Percentiles rank a stretch among this genome's conserved stretches.
Conservation (phyloP, 2,329 filamentous ascomycete species). For the Dryadomyces quercivorus region DNA sequence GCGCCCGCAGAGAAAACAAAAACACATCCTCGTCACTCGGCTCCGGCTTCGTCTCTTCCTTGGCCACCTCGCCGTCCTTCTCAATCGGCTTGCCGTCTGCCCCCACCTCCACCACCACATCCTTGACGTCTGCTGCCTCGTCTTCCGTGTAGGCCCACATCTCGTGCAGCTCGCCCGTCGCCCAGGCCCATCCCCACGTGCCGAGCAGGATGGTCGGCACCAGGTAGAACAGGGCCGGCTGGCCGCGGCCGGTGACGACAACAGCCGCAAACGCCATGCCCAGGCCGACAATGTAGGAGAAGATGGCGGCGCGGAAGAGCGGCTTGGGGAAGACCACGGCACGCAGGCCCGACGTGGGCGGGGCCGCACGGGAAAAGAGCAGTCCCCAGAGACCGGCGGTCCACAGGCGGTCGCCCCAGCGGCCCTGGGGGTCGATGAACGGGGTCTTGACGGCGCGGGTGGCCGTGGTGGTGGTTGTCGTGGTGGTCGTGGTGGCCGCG, state of each 20-base stretch:
- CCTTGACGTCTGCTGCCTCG: slow-evolving; percentile 40
- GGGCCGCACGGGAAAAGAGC: slow-evolving; percentile 3
- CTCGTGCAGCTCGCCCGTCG: slow-evolving; percentile 55
- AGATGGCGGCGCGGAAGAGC: slow-evolving; percentile 69
- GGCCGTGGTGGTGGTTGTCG: slow-evolving; percentile 18
- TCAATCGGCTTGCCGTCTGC: slow-evolving; percentile 31
- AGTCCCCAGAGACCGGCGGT: slow-evolving; percentile 23
- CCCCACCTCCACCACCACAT: slow-evolving; percentile 44
- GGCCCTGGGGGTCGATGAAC: slow-evolving; percentile 50
- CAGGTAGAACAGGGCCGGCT: slow-evolving; percentile 84
- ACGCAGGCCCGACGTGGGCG: slow-evolving; percentile 21
- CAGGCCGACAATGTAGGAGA: slow-evolving; percentile 72
- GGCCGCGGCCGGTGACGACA: slow-evolving; percentile 65
- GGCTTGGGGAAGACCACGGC: slow-evolving; percentile 59
- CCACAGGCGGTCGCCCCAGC: slow-evolving; percentile 83
- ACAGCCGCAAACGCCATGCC: slow-evolving; percentile 64
- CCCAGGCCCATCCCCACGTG: slow-evolving; percentile 59
- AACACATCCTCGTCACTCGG: slow-evolving; percentile 1
- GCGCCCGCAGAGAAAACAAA: slow-evolving; percentile 1
- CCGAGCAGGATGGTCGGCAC: slow-evolving; percentile 72
- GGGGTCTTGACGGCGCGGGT: slow-evolving; percentile 35
- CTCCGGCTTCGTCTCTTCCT: slow-evolving; percentile 2
- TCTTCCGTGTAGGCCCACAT: slow-evolving; percentile 81
- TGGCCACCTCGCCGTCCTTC: slow-evolving; percentile 10
- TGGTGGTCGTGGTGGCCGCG: slow-evolving; percentile 17